Conservation (phyloP, 139 green algal genomes). For the Coelastrella sp. region DNA sequence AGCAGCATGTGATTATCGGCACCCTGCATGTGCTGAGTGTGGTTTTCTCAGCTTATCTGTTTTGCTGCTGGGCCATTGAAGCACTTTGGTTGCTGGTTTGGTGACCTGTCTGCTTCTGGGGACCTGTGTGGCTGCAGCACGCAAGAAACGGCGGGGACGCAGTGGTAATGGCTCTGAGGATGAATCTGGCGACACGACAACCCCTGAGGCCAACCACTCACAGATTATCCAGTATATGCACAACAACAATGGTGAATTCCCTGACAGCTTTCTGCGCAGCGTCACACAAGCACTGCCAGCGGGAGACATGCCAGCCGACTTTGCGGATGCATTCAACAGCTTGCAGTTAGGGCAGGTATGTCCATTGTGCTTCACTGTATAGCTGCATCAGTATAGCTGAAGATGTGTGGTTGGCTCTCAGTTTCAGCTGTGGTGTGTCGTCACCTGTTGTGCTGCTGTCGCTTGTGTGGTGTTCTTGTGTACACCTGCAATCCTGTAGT, state of each 20-base stretch:
- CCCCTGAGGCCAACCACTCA: conserved; percentile 32
- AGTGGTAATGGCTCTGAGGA: conserved; percentile 14
- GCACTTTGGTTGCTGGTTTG: neutral
- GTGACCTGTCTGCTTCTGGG: neutral
- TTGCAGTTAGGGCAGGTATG: conserved; percentile 41
- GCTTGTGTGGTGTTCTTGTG: neutral
- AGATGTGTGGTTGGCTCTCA: neutral
- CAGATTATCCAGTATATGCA: conserved; percentile 49
- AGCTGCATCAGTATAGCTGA: neutral
- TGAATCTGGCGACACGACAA: neutral
- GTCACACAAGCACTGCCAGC: conserved; percentile 13
- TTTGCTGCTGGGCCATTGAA: neutral
- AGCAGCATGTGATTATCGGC: neutral
- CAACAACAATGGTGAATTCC: conserved; percentile 38
- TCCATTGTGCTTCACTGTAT: neutral
- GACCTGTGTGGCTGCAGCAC: conserved; percentile 18
- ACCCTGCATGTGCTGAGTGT: neutral
- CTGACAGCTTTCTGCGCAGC: conserved; percentile 39
- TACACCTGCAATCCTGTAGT: conserved; percentile 6
- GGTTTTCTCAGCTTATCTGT: neutral
- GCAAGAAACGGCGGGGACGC: conserved; percentile 67
- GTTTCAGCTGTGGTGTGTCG: neutral
- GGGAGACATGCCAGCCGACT: neutral
- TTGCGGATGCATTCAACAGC: conserved; percentile 32
- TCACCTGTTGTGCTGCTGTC: neutral